Percentiles rank a stretch among this genome's conserved stretches.
Conservation (phyloP, 192 early-diverging fungal genomes). For the Coemansia guatemalensis region DNA sequence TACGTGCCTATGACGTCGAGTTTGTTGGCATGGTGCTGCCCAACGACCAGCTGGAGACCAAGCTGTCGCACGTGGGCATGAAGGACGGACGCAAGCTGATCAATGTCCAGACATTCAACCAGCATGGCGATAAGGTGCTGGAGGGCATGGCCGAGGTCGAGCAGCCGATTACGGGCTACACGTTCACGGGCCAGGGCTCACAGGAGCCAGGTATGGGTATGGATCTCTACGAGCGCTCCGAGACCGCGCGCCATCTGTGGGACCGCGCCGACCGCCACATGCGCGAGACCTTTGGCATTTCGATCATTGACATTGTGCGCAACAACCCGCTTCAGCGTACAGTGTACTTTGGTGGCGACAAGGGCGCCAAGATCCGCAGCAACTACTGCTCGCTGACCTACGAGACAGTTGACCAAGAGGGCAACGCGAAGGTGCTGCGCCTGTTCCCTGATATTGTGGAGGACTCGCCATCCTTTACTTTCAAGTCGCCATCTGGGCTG, state of each 20-base stretch:
- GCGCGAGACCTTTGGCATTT: constrained; percentile 72
- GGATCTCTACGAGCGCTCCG: constrained; percentile 82
- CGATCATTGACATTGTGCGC: constrained; percentile 52
- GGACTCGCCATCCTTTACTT: constrained; percentile 79
- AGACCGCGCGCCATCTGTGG: constrained; percentile 85
- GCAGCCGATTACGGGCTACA: constrained; percentile 86
- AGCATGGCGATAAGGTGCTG: constrained; percentile 74
- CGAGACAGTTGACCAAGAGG: constrained; percentile 75
- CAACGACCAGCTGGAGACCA: constrained; percentile 83
- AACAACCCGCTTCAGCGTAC: constrained; percentile 53
- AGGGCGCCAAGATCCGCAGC: constrained; percentile 37
- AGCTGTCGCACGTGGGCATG: constrained; percentile 93
- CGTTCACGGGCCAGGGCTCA: constrained; percentile 96
- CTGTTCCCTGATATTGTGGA: constrained; percentile 90
- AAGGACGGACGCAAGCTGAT: constrained; percentile 95
- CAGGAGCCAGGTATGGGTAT: constrained; percentile 97
- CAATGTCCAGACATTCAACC: constrained; percentile 85
- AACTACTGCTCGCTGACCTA: constrained; percentile 89
- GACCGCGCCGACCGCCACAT: constrained; percentile 89
- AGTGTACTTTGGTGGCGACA: constrained; percentile 57
- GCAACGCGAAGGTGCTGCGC: constrained; percentile 72
- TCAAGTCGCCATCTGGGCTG: constrained; percentile 82
- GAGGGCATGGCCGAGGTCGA: constrained; percentile 91
- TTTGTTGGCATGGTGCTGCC: constrained; percentile 96
- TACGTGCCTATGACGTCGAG: constrained; percentile 79